Conservation (phyloP, 345 rosid species). For the Theobroma cacao region DNA sequence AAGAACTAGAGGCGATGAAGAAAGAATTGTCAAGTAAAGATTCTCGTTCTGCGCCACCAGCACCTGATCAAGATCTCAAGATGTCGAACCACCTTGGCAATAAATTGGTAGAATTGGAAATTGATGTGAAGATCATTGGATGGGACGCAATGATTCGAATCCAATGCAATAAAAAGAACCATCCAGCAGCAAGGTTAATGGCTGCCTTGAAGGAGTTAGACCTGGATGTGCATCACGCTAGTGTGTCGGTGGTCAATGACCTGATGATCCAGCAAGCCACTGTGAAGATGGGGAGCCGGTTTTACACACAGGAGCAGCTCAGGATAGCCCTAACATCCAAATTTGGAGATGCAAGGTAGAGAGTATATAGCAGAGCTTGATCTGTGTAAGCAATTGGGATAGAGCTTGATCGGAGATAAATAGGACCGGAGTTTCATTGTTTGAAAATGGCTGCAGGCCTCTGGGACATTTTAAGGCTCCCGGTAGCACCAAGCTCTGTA, state of each 20-base stretch:
- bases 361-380: not conserved
- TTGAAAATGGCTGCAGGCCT: conserved; percentile 11
- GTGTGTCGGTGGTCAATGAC: conserved; percentile 81
- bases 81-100: conserved; percentile 28
- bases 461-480: conserved; percentile 48
- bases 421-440: conserved; percentile 7
- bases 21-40: conserved; percentile 42
- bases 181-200: conserved; percentile 91
- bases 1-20: conserved; percentile 53
- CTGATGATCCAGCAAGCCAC: conserved; percentile 98
- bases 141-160: conserved; percentile 86
- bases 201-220: conserved; percentile 81
- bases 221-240: conserved; percentile 86
- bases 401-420: conserved; percentile 13
- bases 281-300: conserved; percentile 77
- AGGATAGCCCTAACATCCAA: conserved; percentile 55
- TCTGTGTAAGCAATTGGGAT: conserved; percentile 1
- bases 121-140: conserved; percentile 86
- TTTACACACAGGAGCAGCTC: conserved; percentile 83
- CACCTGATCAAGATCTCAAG: conserved; percentile 36
- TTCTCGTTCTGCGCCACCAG: conserved; percentile 16
- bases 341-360: conserved; percentile 43
- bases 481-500: conserved; percentile 33
- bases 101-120: conserved; percentile 58
- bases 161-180: conserved; percentile 74